phyloP scores from a whole-genome alignment of 139 green algal genomes.

The Mychonastes homosphaera region DNA sequence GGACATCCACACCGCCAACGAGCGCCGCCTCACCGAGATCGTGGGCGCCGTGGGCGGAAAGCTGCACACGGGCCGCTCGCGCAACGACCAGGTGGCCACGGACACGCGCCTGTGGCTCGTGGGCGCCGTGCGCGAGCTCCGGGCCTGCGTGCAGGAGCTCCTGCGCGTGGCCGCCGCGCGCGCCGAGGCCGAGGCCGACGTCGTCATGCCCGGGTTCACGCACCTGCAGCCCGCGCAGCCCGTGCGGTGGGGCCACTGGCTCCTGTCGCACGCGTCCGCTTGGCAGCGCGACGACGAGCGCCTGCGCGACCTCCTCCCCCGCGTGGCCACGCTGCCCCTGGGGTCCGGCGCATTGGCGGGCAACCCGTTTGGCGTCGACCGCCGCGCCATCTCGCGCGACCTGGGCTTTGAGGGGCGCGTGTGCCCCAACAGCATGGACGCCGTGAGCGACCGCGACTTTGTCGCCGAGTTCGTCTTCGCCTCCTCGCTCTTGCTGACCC shows the following conservation, averaged over 20 bases:
- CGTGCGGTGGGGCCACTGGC: conserved; percentile 90
- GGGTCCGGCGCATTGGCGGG: conserved; percentile 83
- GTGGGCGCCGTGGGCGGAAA: conserved; percentile 85
- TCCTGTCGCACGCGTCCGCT: conserved; percentile 81
- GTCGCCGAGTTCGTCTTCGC: conserved; percentile 86
- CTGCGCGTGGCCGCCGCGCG: conserved; percentile 65
- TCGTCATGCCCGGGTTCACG: conserved; percentile 91
- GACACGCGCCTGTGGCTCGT: conserved; percentile 93
- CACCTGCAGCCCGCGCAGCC: conserved; percentile 94
- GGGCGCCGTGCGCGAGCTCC: conserved; percentile 43
- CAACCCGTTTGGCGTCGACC: conserved; percentile 92
- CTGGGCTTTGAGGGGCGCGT: conserved; percentile 54
- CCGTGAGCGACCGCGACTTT: conserved; percentile 88
- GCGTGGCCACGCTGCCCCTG: conserved; percentile 82
- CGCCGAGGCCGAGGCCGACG: conserved; percentile 73
- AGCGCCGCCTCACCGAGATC: conserved; percentile 82
- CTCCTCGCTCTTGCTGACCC: conserved; percentile 61
- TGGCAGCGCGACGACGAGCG: conserved; percentile 92
- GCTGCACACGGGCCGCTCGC: conserved; percentile 90
- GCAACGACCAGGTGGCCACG: conserved; percentile 96
- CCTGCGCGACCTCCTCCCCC: conserved; percentile 72
- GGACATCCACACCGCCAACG: conserved; percentile 98
- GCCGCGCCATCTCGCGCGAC: conserved; percentile 53
- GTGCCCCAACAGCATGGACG: conserved; percentile 87
- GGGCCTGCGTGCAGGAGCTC: conserved; percentile 61